phyloP scores from a whole-genome alignment of 2,329 filamentous ascomycete species.

The Alternaria sp. region DNA sequence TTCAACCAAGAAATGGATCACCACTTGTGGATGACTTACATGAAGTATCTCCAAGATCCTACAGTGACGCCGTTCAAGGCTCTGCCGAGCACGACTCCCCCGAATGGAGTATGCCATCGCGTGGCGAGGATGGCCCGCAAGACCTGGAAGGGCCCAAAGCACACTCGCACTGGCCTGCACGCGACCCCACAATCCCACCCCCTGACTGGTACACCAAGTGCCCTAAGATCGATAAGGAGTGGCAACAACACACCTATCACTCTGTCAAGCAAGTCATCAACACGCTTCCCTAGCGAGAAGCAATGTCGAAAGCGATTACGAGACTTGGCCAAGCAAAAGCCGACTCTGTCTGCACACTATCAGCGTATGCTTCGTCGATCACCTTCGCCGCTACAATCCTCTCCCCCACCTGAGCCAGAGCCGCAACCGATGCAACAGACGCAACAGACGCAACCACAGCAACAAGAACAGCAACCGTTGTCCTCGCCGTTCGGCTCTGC shows the following conservation, averaged over 20 bases:
- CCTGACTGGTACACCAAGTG: conserved; percentile 55
- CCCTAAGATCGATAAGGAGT: conserved; percentile 54
- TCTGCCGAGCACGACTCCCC: conserved; percentile 69
- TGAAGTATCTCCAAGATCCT: conserved; percentile 71
- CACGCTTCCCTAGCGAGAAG: conserved; percentile 66
- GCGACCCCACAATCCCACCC: conserved; percentile 26
- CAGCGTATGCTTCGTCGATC: conserved; percentile 69
- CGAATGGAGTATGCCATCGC: conserved; percentile 70
- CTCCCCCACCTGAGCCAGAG: conserved; percentile 47
- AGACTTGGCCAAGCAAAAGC: conserved; percentile 68
- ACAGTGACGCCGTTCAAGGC: conserved; percentile 74
- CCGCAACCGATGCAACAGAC: conserved; percentile 46
- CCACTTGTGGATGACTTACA: conserved; percentile 72
- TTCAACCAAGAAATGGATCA: conserved; percentile 73
- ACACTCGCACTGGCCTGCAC: conserved; percentile 38
- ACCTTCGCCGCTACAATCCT: conserved; percentile 64
- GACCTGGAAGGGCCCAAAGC: conserved; percentile 64
- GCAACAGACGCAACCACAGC: conserved; percentile 35
- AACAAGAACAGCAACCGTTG: conserved; percentile 46
- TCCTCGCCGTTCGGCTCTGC: conserved; percentile 46
- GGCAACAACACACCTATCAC: conserved; percentile 60
- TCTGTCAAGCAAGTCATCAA: conserved; percentile 47
- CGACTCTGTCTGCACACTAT: conserved; percentile 70
- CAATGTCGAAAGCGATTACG: conserved; percentile 67
- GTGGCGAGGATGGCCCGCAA: conserved; percentile 69